Conservation (phyloP, 225 moss, liverwort and hornwort genomes). For the Marchantia paleacea region DNA sequence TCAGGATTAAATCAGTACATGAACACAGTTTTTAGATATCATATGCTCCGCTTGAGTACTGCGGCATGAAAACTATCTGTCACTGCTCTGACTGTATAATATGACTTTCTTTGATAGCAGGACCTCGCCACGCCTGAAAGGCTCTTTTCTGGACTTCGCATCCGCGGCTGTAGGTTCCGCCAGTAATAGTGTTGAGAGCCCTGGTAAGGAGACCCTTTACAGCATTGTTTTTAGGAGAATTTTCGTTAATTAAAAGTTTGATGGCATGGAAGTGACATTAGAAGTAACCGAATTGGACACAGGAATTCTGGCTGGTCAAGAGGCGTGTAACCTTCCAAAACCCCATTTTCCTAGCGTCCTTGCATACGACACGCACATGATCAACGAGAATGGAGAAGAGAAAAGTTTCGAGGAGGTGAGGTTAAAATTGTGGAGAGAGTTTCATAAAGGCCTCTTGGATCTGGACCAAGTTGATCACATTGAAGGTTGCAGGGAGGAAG, state of each 20-base stretch:
- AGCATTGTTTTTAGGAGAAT: background rate
- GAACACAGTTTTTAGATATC: background rate
- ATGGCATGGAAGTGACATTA: background rate
- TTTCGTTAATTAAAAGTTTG: background rate
- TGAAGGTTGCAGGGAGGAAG: background rate
- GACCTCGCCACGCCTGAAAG: slow-evolving; percentile 30
- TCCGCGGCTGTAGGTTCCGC: slow-evolving; percentile 17
- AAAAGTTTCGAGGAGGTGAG: slow-evolving; percentile 41
- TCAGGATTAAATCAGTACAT: too few relatives aligned
- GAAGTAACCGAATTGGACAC: background rate
- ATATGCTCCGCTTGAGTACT: background rate
- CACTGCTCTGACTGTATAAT: background rate
- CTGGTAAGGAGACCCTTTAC: slow-evolving; percentile 20
- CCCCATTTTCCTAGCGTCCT: slow-evolving; percentile 9
- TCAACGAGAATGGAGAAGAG: slow-evolving; percentile 31
- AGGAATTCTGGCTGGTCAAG: slow-evolving; percentile 13
- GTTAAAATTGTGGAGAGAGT: slow-evolving; percentile 32
- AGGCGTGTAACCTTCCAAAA: background rate
- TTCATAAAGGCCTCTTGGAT: background rate
- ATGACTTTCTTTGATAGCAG: slow-evolving; percentile 7
- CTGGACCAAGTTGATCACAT: background rate
- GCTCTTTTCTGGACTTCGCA: slow-evolving; percentile 32
- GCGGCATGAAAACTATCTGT: background rate
- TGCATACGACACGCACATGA: slow-evolving; percentile 29
- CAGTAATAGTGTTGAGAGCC: slow-evolving; percentile 2